phyloP scores from a whole-genome alignment of 164 flowering plant species.

The Akebia trifoliata region DNA sequence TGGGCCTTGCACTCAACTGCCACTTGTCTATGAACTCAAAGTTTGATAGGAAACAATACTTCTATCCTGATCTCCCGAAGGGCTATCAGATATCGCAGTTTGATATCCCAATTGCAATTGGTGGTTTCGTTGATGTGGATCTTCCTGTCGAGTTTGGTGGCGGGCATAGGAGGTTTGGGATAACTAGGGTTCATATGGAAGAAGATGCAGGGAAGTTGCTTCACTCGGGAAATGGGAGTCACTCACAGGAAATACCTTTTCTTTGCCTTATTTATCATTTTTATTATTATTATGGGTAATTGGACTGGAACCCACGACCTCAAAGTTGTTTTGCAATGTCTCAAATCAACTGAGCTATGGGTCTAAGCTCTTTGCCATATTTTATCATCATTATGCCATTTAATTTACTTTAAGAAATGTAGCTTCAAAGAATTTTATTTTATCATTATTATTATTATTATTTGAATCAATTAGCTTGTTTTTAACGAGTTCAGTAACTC shows the following conservation, averaged over 20 bases:
- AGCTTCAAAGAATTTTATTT: neutral
- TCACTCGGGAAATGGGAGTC: slow-evolving; percentile 56
- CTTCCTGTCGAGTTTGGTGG: slow-evolving; percentile 92
- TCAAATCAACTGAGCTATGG: no score
- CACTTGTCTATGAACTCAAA: slow-evolving; percentile 65
- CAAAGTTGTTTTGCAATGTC: no score
- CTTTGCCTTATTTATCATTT: neutral
- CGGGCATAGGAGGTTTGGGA: slow-evolving; percentile 83
- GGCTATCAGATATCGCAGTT: slow-evolving; percentile 96
- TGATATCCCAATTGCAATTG: slow-evolving; percentile 74
- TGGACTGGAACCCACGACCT: no score
- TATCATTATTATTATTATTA: no score
- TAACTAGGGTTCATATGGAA: slow-evolving; percentile 96
- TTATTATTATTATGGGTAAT: no score
- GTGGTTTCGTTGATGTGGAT: slow-evolving; percentile 75
- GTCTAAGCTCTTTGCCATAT: neutral
- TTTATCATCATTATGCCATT: neutral
- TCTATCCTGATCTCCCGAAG: slow-evolving; percentile 92
- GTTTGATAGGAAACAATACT: slow-evolving; percentile 92
- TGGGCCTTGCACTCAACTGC: slow-evolving; percentile 85
- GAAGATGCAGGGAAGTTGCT: slow-evolving; percentile 97
- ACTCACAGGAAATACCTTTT: slow-evolving; percentile 49
- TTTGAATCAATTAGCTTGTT: no score
- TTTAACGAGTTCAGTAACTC: no score
- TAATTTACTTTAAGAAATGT: neutral